phyloP scores from a whole-genome alignment of 352 stramenopile species.

The Phytophthora citricola region DNA sequence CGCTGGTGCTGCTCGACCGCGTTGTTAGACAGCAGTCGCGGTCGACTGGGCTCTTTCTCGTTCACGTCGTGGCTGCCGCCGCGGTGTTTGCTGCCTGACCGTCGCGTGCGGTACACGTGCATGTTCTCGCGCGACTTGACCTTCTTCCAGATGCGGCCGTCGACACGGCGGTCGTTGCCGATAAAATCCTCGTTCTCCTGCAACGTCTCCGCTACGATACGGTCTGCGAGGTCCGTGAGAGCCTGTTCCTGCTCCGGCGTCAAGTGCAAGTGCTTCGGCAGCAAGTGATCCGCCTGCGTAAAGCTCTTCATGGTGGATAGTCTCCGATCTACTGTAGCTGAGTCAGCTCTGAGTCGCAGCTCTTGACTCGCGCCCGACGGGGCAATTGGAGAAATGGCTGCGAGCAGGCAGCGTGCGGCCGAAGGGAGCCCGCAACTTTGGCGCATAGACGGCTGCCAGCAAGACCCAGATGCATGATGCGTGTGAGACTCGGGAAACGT shows the following conservation, averaged over 20 bases:
- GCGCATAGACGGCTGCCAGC: conserved; percentile 25
- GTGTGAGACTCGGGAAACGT: conserved; percentile 1
- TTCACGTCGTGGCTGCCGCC: conserved; percentile 17
- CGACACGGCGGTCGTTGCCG: conserved; percentile 41
- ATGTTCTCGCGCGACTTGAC: conserved; percentile 60
- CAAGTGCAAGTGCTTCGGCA: conserved; percentile 26
- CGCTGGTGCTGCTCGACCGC: conserved; percentile 43
- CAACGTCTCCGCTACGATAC: conserved; percentile 64
- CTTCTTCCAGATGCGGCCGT: conserved; percentile 57
- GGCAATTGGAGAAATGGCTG: conserved; percentile 24
- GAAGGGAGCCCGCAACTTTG: conserved; percentile 11
- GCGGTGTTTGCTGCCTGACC: conserved; percentile 21
- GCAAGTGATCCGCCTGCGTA: conserved; percentile 14
- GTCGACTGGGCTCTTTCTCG: conserved; percentile 42
- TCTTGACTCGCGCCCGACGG: conserved; percentile 3
- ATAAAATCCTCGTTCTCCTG: conserved; percentile 62
- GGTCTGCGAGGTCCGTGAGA: conserved; percentile 55
- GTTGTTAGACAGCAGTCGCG: conserved; percentile 52
- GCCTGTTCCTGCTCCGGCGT: conserved; percentile 43
- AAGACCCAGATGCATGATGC: conserved; percentile 9
- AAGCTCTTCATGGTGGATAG: conserved; percentile 29
- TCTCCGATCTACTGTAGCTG: conserved; percentile 9
- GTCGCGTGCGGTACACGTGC: conserved; percentile 60
- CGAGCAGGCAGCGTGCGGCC: not conserved
- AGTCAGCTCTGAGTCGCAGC: conserved; percentile 15